Evolutionary conservation across 352 stramenopile species (phyloP).

Genomic region (Phytophthora idaei): DNA sequence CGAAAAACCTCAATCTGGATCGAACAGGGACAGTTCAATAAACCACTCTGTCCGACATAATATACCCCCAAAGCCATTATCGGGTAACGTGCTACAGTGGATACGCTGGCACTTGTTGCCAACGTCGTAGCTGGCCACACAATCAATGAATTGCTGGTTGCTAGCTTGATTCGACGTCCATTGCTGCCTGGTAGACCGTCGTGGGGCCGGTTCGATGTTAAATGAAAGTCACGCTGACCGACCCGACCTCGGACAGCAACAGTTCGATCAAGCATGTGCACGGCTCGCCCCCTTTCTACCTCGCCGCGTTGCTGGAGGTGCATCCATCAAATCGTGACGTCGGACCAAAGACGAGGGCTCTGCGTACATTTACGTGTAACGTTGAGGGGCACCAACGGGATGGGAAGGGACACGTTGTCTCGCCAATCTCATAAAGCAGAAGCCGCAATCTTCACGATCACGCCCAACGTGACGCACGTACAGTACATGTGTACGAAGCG

Average conservation of each 20-base stretch:
- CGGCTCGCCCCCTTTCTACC: slow-evolving; percentile 36
- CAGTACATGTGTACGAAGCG: too few relatives aligned
- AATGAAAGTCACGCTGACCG: slow-evolving; percentile 17
- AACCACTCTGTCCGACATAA: slow-evolving; percentile 18
- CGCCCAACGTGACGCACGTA: slow-evolving; percentile 10
- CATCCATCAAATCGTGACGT: slow-evolving; percentile 42
- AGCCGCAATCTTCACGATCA: slow-evolving; percentile 4
- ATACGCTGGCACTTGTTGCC: not conserved
- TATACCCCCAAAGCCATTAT: slow-evolving; percentile 14
- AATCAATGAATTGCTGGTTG: not conserved
- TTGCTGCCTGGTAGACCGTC: not conserved
- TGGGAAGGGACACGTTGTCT: slow-evolving; percentile 33
- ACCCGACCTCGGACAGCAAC: slow-evolving; percentile 3
- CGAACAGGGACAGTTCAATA: slow-evolving; percentile 16
- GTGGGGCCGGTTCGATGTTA: slow-evolving; percentile 9
- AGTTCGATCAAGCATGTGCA: slow-evolving; percentile 13
- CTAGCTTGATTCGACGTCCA: not conserved
- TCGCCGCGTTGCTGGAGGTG: slow-evolving; percentile 15
- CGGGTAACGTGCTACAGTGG: not conserved
- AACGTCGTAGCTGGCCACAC: not conserved
- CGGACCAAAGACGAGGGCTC: slow-evolving; percentile 29
- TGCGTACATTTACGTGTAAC: slow-evolving; percentile 2
- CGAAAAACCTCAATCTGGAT: slow-evolving; percentile 33
- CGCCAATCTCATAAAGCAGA: slow-evolving; percentile 11
- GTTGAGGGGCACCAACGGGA: slow-evolving; percentile 8